These are phyloP conservation scores for Fabrea salina DNA, from an alignment of 169 alveolate species.

Conservation along the genomic window DNA sequence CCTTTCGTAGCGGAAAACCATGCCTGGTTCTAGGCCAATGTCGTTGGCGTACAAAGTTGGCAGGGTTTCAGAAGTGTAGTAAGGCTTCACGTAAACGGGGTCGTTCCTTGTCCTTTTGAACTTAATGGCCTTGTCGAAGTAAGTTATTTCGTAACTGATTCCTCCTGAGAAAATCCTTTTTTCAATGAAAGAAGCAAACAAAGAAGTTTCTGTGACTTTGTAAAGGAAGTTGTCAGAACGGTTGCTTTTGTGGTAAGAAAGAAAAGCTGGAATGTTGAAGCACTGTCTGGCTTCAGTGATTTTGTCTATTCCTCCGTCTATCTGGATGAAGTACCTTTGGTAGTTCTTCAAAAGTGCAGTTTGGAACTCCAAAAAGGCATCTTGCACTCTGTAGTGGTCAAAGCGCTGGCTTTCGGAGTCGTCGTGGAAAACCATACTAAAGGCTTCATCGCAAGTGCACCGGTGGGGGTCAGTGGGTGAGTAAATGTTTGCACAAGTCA, in stretches of 20 bases:
- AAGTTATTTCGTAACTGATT: constrained; percentile 48
- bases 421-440: not conserved
- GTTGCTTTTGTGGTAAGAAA: constrained; percentile 41
- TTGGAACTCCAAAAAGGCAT: constrained; percentile 56
- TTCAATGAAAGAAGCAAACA: constrained; percentile 59
- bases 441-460: constrained; percentile 19
- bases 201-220: constrained; percentile 55
- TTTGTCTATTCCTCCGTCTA: constrained; percentile 34
- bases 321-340: constrained; percentile 40
- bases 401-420: constrained; percentile 1
- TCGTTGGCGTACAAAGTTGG: constrained; percentile 47
- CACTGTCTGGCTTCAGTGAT: constrained; percentile 54
- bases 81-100: constrained; percentile 40
- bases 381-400: constrained; percentile 48
- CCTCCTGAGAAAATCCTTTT: too few relatives aligned
- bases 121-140: constrained; percentile 52
- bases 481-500: too few relatives aligned
- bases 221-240: constrained; percentile 35
- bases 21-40: constrained; percentile 43
- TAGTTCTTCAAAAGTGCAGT: constrained; percentile 44
- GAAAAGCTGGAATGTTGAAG: constrained; percentile 44
- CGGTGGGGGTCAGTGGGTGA: not conserved
- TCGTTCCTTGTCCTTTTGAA: constrained; percentile 47
- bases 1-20: constrained; percentile 28
- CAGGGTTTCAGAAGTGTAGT: constrained; percentile 35